Base-by-base conservation (phyloP, 768 basidiomycete genomes). In the Hygrophorus pudorinus region DNA sequence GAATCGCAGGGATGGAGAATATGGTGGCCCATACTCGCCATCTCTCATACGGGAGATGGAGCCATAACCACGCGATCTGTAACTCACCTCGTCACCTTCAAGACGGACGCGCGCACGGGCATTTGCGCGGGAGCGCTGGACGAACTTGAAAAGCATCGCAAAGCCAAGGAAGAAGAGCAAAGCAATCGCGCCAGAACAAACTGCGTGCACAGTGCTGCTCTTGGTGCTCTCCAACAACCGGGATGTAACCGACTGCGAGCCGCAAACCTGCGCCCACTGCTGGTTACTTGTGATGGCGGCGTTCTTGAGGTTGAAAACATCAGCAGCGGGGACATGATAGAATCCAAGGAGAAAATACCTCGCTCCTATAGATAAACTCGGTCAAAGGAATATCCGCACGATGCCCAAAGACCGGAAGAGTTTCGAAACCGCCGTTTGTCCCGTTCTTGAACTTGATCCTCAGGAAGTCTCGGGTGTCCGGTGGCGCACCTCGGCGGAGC, bases 361-460 rank as follows among this genome's bases (percentile, higher is more conserved):
- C 81, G 44, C 80, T 71, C 45, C 80, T 75, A 70, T 86, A 85
- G 60, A 87, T 82, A 69, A 89, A 88, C 58, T 87, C 84, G 11
- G 85, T 86, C 55, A 88, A 69, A 39, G 85, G 81, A 54, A 89
- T 82, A 56, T 88, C 86, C 45, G 76, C 66, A 46, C 73, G 68
- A 66, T 82, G 78, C 47, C 79, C 81, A 60, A 86, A 88, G 58
- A 78, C 79, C 53, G 85, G 77, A 59, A 85, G 62, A 48, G 77
- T 78, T 52, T 72, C 59, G 70, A 84, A 88, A 56, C 66, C 64
- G 45, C 66, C 67, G 41, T 62, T 49, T 42, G 86, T 85, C 39
- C 86, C 87, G 63, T 89, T 89, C 75, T 76, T 82, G 75, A 88
- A 87, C 61, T 75, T 80, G 75, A 89, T 73, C 58, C 85, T 81